A percentile compares a stretch with the other conserved stretches of the same genome.
phyloP scores from a whole-genome alignment of 73 alveolate species.

The Tetrahymena malaccensis region DNA sequence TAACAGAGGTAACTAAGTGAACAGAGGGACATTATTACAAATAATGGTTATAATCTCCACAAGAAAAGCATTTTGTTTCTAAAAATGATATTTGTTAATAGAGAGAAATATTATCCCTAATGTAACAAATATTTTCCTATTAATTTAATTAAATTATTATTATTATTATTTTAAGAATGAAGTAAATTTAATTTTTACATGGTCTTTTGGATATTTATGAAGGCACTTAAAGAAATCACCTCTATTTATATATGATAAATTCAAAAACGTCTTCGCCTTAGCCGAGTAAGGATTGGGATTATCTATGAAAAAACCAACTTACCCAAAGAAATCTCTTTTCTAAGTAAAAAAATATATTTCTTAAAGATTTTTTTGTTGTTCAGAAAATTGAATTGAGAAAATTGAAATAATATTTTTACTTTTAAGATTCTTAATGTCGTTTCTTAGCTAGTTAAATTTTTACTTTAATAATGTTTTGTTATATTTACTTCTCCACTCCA shows the following conservation, averaged over 20 bases:
- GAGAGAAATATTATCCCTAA: background rate
- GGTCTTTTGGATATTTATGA: background rate
- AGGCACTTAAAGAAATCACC: background rate
- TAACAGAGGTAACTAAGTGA: background rate
- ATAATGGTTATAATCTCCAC: background rate
- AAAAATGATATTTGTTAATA: background rate
- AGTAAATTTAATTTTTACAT: background rate
- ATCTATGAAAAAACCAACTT: background rate
- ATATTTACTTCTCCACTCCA: background rate
- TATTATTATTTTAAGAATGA: too few relatives aligned
- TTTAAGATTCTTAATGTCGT: background rate
- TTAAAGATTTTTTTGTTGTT: too few relatives aligned
- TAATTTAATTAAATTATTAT: background rate
- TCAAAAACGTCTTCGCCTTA: background rate
- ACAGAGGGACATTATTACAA: background rate
- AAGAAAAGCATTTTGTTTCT: background rate
- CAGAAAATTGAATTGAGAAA: too few relatives aligned
- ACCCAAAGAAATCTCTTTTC: background rate
- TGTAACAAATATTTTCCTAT: background rate
- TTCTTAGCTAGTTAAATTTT: background rate
- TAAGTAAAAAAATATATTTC: background rate
- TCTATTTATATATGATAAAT: background rate
- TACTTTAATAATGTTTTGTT: background rate
- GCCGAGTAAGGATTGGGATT: background rate
- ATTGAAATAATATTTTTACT: background rate